These are phyloP conservation scores for Dipodascus albidus DNA, from an alignment of 805 yeast species.

Conservation along the genomic window DNA sequence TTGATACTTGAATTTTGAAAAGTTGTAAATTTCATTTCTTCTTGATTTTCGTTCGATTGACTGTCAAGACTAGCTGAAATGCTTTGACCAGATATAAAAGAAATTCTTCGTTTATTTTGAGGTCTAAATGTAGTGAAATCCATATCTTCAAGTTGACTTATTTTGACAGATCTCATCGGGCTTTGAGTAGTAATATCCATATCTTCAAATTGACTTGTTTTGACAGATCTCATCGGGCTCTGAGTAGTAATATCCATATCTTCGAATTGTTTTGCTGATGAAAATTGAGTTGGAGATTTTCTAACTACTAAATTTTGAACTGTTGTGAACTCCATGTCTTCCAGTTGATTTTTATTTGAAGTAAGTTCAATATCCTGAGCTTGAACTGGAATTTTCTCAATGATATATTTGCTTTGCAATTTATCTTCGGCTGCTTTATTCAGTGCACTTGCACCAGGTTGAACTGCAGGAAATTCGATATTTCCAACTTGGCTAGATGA, in stretches of 20 bases:
- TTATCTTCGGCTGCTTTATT: too few species aligned
- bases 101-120: not conserved
- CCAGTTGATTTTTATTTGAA: not conserved
- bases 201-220: not conserved
- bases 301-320: conserved; percentile 3
- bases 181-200: not conserved
- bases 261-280: too few species aligned
- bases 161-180: not conserved
- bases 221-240: too few species aligned
- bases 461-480: too few species aligned
- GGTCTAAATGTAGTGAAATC: not conserved
- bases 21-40: not conserved
- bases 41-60: not conserved
- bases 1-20: not conserved
- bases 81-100: too few species aligned
- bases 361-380: not conserved
- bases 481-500: too few species aligned
- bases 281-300: conserved; percentile 5
- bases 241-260: too few species aligned
- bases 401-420: too few species aligned
- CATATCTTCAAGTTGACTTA: not conserved
- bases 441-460: too few species aligned
- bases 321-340: conserved; percentile 6
- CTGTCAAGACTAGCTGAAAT: too few species aligned
- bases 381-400: too few species aligned